These are phyloP conservation scores for Helianthus tuberosus DNA, from an alignment of 129 eudicot species.

Conservation along the genomic window DNA sequence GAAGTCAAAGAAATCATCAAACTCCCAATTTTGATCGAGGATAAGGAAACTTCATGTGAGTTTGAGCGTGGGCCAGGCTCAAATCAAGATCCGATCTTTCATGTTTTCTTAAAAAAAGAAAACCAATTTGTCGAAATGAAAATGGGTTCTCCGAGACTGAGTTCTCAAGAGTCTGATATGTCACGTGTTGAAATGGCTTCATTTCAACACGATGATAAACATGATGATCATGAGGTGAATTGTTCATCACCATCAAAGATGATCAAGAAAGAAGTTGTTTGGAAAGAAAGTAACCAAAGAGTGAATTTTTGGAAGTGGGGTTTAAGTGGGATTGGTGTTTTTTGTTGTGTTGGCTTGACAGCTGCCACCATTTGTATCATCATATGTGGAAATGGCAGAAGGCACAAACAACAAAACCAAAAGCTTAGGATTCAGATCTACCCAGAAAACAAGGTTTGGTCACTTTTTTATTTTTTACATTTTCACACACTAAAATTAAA, in stretches of 20 bases:
- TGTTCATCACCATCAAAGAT: slow-evolving; percentile 40
- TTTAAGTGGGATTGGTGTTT: slow-evolving; percentile 64
- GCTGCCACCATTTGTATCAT: slow-evolving; percentile 73
- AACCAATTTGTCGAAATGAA: slow-evolving; percentile 81
- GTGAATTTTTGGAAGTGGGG: slow-evolving; percentile 57
- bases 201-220: slow-evolving; percentile 55
- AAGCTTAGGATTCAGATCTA: slow-evolving; percentile 64
- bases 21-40: slow-evolving; percentile 23
- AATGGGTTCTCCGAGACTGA: slow-evolving; percentile 50
- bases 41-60: slow-evolving; percentile 16
- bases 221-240: slow-evolving; percentile 39
- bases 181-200: slow-evolving; percentile 39
- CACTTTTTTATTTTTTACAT: background rate
- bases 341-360: slow-evolving; percentile 78
- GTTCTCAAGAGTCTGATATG: slow-evolving; percentile 35
- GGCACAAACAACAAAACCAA: slow-evolving; percentile 37
- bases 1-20: slow-evolving; percentile 38
- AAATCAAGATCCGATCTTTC: slow-evolving; percentile 56
- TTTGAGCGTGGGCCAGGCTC: background rate
- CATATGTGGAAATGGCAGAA: slow-evolving; percentile 45
- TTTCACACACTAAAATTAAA: background rate
- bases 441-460: slow-evolving; percentile 68
- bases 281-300: slow-evolving; percentile 27
- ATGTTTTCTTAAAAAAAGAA: slow-evolving; percentile 72
- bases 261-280: slow-evolving; percentile 34